phyloP scores from a whole-genome alignment of 208 protist genomes.

The Trypanosoma melophagium region DNA sequence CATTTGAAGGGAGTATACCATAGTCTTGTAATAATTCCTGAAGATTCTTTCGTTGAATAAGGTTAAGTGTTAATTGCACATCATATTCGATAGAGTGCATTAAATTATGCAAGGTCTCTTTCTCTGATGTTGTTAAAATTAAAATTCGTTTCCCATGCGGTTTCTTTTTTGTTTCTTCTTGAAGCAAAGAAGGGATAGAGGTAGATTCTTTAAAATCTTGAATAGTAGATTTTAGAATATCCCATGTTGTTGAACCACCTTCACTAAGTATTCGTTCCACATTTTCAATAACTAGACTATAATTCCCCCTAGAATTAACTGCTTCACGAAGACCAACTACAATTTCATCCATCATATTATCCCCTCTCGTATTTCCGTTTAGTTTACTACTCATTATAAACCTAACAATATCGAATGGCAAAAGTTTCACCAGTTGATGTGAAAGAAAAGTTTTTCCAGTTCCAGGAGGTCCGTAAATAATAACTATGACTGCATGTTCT shows the following conservation, averaged over 20 bases:
- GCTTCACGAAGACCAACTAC: conserved; percentile 1
- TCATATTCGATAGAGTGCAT: conserved; percentile 17
- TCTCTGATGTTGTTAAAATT: conserved; percentile 27
- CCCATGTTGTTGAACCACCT: not conserved
- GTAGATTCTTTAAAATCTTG: conserved; percentile 14
- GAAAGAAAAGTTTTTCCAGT: conserved; percentile 68
- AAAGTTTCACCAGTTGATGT: conserved; percentile 32
- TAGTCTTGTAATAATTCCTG: conserved; percentile 38
- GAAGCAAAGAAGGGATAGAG: not conserved
- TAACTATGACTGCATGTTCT: conserved; percentile 38
- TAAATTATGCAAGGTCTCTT: conserved; percentile 19
- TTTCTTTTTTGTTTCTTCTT: not conserved
- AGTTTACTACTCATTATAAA: conserved; percentile 7
- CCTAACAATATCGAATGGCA: conserved; percentile 3
- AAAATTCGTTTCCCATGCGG: conserved; percentile 20
- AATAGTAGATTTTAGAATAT: conserved; percentile 15
- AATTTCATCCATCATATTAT: conserved; percentile 6
- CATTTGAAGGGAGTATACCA: conserved; percentile 28
- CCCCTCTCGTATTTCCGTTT: not conserved
- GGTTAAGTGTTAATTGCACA: conserved; percentile 22
- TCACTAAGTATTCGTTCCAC: conserved; percentile 15
- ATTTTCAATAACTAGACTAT: conserved; percentile 27
- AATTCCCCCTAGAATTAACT: conserved; percentile 9
- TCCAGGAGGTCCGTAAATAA: conserved; percentile 54
- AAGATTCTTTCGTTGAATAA: conserved; percentile 37